phyloP scores from a whole-genome alignment of 1,284 basidiomycete species.

The Bjerkandera adusta region DNA sequence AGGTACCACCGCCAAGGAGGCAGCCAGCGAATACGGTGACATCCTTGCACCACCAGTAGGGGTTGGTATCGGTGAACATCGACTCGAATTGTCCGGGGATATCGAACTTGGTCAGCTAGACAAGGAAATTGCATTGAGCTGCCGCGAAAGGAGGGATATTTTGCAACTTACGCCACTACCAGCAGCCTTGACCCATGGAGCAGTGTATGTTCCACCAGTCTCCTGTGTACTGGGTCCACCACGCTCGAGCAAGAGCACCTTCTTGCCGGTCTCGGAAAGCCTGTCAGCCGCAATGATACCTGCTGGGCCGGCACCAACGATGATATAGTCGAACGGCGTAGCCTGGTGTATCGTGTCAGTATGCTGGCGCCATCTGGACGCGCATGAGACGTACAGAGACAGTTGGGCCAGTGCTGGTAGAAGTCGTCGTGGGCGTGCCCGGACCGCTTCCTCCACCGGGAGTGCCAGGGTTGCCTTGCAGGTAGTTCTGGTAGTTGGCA shows the following conservation, averaged over 20 bases:
- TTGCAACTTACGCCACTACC: slow-evolving; percentile 43
- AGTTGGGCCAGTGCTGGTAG: slow-evolving; percentile 37
- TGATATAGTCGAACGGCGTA: slow-evolving; percentile 59
- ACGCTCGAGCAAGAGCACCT: slow-evolving; percentile 58
- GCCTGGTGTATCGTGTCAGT: slow-evolving; percentile 27
- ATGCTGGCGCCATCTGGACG: not conserved
- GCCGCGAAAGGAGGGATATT: not conserved
- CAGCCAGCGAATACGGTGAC: slow-evolving; percentile 62
- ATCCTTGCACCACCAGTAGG: slow-evolving; percentile 67
- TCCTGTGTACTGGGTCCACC: slow-evolving; percentile 60
- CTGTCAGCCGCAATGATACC: slow-evolving; percentile 52
- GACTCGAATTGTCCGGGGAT: slow-evolving; percentile 62
- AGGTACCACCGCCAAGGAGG: slow-evolving; percentile 58
- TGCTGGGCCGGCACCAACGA: slow-evolving; percentile 58
- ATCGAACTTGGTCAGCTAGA: slow-evolving; percentile 61
- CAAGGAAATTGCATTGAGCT: not conserved
- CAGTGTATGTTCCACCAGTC: slow-evolving; percentile 57
- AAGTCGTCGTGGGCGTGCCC: slow-evolving; percentile 27
- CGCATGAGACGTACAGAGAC: slow-evolving; percentile 14
- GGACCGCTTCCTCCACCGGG: slow-evolving; percentile 25
- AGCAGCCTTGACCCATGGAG: slow-evolving; percentile 50
- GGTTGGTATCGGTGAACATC: slow-evolving; percentile 55
- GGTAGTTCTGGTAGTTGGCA: slow-evolving; percentile 47
- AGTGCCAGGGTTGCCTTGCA: slow-evolving; percentile 40
- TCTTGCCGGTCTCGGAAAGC: slow-evolving; percentile 59